Evolutionary conservation across 148 eudicot genomes (phyloP).

Genomic region (Nepenthes mirabilis): DNA sequence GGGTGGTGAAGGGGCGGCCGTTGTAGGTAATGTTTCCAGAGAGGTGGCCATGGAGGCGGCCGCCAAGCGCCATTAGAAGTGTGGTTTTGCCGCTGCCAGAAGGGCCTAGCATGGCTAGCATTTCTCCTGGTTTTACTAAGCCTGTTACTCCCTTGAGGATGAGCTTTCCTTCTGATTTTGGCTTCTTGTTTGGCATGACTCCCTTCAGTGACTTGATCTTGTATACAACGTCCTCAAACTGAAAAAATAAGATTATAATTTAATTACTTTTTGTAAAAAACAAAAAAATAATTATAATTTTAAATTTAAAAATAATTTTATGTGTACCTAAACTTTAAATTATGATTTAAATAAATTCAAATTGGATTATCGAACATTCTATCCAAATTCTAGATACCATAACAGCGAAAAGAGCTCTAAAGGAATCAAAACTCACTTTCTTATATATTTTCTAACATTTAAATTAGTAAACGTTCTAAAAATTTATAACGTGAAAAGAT

Average conservation of each 20-base stretch:
- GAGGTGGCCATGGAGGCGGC: constrained; percentile 45
- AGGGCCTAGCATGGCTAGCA: constrained; percentile 85
- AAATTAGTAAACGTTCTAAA: too few species aligned
- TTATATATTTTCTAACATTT: too few species aligned
- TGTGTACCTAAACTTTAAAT: too few species aligned
- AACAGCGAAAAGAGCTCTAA: too few species aligned
- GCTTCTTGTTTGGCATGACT: constrained; percentile 9
- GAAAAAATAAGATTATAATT: constrained; percentile 1
- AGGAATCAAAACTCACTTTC: too few species aligned
- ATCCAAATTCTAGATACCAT: too few species aligned
- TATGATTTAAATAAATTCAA: too few species aligned
- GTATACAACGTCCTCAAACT: constrained; percentile 68
- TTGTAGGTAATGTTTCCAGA: constrained; percentile 51
- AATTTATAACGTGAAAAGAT: too few species aligned
- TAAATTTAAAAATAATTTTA: not conserved
- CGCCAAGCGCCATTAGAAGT: constrained; percentile 64
- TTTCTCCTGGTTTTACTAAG: constrained; percentile 59
- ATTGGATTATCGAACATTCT: too few species aligned
- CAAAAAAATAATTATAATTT: not conserved
- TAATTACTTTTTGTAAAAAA: not conserved
- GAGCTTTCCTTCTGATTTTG: constrained; percentile 21
- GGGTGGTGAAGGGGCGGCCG: constrained; percentile 41
- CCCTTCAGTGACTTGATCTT: constrained; percentile 22
- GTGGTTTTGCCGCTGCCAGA: constrained; percentile 94
- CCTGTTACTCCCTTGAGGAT: constrained; percentile 65